phyloP scores from a whole-genome alignment of 208 protist genomes.

The Trichomonas tenax region DNA sequence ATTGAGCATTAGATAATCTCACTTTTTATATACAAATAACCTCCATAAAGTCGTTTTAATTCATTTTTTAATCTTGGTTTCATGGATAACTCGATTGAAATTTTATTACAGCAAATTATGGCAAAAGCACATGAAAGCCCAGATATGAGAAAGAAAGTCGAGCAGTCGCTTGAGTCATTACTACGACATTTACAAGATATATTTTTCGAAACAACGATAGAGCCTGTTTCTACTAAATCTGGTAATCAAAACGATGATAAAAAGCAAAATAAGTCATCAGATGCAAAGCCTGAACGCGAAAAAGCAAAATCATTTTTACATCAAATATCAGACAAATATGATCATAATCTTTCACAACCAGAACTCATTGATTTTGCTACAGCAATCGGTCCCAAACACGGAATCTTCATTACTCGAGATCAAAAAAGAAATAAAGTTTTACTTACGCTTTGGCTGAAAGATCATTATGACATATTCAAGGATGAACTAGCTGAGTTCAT shows the following conservation, averaged over 20 bases:
- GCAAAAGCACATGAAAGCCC: not conserved
- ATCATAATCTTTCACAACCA: not conserved
- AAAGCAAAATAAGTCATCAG: not conserved
- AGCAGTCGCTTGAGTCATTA: not conserved
- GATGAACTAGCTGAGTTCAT: too few relatives aligned
- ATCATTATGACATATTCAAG: too few relatives aligned
- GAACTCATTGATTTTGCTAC: not conserved
- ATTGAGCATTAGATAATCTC: too few relatives aligned
- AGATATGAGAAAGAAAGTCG: not conserved
- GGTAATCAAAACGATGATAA: not conserved
- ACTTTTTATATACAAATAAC: too few relatives aligned
- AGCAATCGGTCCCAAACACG: not conserved
- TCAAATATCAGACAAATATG: not conserved
- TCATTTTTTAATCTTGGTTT: not conserved
- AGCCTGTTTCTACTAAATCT: not conserved
- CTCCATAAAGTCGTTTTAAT: too few relatives aligned
- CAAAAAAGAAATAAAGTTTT: not conserved
- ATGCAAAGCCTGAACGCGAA: not conserved
- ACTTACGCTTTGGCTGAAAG: not conserved
- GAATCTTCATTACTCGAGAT: not conserved
- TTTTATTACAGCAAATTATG: not conserved
- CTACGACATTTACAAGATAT: not conserved
- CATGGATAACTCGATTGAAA: not conserved
- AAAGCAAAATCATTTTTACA: not conserved
- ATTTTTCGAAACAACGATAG: not conserved